Evolutionary conservation across 208 protist species (phyloP).

Genomic region (Crithidia acanthocephali): DNA sequence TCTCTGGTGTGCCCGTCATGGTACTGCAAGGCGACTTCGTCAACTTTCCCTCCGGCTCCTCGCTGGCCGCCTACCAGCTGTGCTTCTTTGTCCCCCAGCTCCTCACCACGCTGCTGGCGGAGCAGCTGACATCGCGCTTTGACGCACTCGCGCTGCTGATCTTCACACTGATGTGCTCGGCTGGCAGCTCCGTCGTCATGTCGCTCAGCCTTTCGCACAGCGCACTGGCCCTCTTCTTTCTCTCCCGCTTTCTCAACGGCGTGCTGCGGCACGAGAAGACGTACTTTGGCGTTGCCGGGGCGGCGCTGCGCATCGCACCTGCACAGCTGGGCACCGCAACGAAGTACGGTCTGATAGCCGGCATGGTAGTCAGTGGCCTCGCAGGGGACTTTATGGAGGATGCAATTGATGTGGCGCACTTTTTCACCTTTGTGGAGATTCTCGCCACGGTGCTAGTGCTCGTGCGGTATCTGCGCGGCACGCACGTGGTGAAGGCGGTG

Average conservation of each 20-base stretch:
- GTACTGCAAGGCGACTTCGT: slow-evolving; percentile 37
- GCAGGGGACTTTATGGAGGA: slow-evolving; percentile 32
- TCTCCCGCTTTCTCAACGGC: slow-evolving; percentile 58
- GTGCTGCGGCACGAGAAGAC: slow-evolving; percentile 63
- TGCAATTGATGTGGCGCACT: slow-evolving; percentile 22
- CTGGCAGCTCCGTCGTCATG: slow-evolving; percentile 30
- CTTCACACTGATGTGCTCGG: slow-evolving; percentile 45
- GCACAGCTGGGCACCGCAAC: background rate
- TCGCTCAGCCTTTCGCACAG: slow-evolving; percentile 37
- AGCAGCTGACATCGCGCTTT: slow-evolving; percentile 43
- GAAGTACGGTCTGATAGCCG: slow-evolving; percentile 35
- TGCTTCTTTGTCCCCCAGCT: slow-evolving; percentile 69
- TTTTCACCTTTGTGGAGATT: slow-evolving; percentile 33
- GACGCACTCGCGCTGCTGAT: slow-evolving; percentile 35
- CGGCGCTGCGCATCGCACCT: slow-evolving; percentile 14
- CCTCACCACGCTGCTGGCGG: slow-evolving; percentile 41
- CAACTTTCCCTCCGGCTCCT: slow-evolving; percentile 30
- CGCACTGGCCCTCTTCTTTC: slow-evolving; percentile 54
- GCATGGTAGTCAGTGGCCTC: slow-evolving; percentile 38
- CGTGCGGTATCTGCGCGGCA: slow-evolving; percentile 15
- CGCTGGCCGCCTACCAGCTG: slow-evolving; percentile 49
- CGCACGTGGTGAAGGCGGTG: background rate
- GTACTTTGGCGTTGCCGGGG: slow-evolving; percentile 27
- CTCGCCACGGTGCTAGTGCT: slow-evolving; percentile 24
- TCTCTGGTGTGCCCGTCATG: slow-evolving; percentile 41